Conservation (phyloP, 352 stramenopile genomes). For the Phytophthora ramorum region DNA sequence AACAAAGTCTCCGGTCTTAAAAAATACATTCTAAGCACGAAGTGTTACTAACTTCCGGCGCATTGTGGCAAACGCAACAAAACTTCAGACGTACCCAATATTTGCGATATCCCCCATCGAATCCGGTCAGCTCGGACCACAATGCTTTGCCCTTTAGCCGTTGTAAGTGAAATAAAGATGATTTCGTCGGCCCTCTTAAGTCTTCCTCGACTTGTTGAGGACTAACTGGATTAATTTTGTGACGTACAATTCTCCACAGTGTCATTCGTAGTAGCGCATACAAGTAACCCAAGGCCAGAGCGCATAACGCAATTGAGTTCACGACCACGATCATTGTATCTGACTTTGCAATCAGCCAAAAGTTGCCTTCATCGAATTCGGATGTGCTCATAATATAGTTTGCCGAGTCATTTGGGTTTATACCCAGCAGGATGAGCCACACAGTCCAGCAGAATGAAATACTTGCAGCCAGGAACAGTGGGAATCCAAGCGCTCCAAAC, state of each 20-base stretch:
- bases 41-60: neutral
- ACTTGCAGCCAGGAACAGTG: slow-evolving; percentile 10
- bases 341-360: slow-evolving; percentile 45
- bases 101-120: slow-evolving; percentile 10
- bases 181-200: neutral
- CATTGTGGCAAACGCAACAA: neutral
- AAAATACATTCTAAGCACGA: slow-evolving; percentile 16
- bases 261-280: slow-evolving; percentile 38
- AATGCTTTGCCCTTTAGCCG: neutral
- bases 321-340: slow-evolving; percentile 17
- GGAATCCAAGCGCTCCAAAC: slow-evolving; percentile 24
- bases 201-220: neutral
- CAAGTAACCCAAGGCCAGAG: slow-evolving; percentile 21
- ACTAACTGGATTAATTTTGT: neutral
- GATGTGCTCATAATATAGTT: slow-evolving; percentile 60
- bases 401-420: slow-evolving; percentile 40
- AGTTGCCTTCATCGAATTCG: slow-evolving; percentile 53
- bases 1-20: slow-evolving; percentile 16
- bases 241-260: neutral
- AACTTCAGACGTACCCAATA: slow-evolving; percentile 10
- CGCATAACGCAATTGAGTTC: slow-evolving; percentile 10
- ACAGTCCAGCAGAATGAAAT: slow-evolving; percentile 38
- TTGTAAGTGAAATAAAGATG: neutral
- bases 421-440: slow-evolving; percentile 33
- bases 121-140: slow-evolving; percentile 13